Conservation (phyloP, 768 basidiomycete species). For the Tricholoma bakamatsutake region DNA sequence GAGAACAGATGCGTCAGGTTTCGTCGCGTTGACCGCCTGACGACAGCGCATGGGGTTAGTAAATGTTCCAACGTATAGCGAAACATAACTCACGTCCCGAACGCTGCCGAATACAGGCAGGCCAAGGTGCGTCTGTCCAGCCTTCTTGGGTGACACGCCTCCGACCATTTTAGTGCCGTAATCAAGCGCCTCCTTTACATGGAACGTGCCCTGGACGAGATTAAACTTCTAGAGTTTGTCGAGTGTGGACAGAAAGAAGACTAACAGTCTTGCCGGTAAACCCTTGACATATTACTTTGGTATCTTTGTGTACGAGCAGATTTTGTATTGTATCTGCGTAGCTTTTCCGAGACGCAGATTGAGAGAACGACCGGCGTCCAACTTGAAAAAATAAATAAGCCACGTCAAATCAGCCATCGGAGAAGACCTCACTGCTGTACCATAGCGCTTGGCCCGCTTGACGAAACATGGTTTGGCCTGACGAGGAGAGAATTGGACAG, state of each 20-base stretch:
- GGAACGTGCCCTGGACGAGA: constrained; percentile 84
- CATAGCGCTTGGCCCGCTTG: constrained; percentile 54
- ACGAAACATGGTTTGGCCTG: constrained; percentile 45
- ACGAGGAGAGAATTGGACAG: neutral
- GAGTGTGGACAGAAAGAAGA: neutral
- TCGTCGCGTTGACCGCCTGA: constrained; percentile 80
- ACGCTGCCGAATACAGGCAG: constrained; percentile 93
- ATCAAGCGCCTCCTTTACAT: constrained; percentile 85
- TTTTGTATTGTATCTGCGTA: constrained; percentile 92
- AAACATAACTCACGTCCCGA: constrained; percentile 57
- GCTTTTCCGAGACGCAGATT: constrained; percentile 63
- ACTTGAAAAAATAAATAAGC: constrained; percentile 20
- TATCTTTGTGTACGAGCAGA: constrained; percentile 90
- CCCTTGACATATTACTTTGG: constrained; percentile 88
- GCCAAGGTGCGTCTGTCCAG: constrained; percentile 91
- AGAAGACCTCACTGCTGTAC: constrained; percentile 38
- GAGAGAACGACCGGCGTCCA: constrained; percentile 78
- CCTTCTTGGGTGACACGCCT: constrained; percentile 95
- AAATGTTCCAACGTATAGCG: neutral
- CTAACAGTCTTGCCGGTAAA: constrained; percentile 94
- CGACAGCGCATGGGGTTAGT: constrained; percentile 2
- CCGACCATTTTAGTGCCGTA: constrained; percentile 98
- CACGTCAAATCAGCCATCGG: neutral
- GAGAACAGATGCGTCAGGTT: constrained; percentile 92
- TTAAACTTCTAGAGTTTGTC: neutral